These are phyloP conservation scores for Trifolium fragiferum DNA, from an alignment of 306 rosid species.

Conservation along the genomic window DNA sequence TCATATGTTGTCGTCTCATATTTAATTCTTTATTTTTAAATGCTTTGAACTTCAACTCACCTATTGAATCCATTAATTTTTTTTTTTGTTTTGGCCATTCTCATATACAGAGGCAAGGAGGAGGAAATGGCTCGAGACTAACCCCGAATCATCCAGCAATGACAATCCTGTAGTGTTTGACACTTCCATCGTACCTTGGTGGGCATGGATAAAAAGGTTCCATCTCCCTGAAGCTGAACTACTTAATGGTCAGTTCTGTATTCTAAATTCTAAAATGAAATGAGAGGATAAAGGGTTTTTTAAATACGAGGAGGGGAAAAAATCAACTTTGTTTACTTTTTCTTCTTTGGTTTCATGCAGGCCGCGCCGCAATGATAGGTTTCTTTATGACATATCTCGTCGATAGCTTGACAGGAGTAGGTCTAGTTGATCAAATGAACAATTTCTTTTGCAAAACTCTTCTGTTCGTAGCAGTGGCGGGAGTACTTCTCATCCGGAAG, in stretches of 20 bases:
- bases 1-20: not conserved
- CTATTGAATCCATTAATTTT: constrained; percentile 23
- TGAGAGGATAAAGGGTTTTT: not conserved
- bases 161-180: constrained; percentile 81
- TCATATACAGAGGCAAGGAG: constrained; percentile 85
- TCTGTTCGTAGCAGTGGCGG: constrained; percentile 78
- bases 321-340: constrained; percentile 2
- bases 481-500: constrained; percentile 92
- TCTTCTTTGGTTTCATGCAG: constrained; percentile 36
- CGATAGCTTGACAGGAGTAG: constrained; percentile 99
- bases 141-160: constrained; percentile 85
- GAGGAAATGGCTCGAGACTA: constrained; percentile 86
- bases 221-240: constrained; percentile 98
- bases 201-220: constrained; percentile 97
- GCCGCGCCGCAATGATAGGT: constrained; percentile 61
- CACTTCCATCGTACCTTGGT: constrained; percentile 95
- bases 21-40: constrained; percentile 1
- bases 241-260: constrained; percentile 74
- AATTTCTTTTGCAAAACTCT: constrained; percentile 95
- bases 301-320: not conserved
- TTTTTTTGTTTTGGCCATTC: constrained; percentile 20
- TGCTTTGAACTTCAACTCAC: constrained; percentile 39
- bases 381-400: constrained; percentile 95
- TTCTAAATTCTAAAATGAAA: constrained; percentile 27
- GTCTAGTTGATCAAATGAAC: constrained; percentile 93